These are phyloP conservation scores for Puccinia polysora DNA, from an alignment of 1,284 basidiomycete genomes.

Conservation along the genomic window DNA sequence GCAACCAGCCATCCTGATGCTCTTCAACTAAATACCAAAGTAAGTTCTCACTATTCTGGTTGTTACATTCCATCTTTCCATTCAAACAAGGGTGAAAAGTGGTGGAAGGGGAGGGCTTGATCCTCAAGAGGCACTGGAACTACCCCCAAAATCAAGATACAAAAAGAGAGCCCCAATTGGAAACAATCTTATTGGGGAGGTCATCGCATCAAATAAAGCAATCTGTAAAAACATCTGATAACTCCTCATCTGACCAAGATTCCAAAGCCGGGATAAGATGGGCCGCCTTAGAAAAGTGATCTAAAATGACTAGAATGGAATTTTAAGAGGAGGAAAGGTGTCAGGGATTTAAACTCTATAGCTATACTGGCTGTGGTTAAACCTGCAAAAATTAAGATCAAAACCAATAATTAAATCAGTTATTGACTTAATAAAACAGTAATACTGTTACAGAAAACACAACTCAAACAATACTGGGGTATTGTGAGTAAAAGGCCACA, in stretches of 20 bases:
- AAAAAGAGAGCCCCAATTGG: neutral
- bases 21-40: neutral
- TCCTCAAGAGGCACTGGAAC: neutral
- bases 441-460: too few species aligned
- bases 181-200: constrained; percentile 4
- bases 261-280: constrained; percentile 50
- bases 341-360: too few species aligned
- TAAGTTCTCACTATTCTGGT: neutral
- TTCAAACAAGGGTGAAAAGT: constrained; percentile 10
- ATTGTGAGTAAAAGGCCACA: too few species aligned
- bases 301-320: constrained; percentile 56
- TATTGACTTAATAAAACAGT: too few species aligned
- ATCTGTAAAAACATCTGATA: neutral
- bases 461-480: too few species aligned
- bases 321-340: constrained; percentile 52
- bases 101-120: neutral
- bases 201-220: neutral
- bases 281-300: constrained; percentile 55
- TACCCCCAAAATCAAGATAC: neutral
- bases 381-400: too few species aligned
- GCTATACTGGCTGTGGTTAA: too few species aligned
- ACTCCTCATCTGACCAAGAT: too few species aligned
- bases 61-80: constrained; percentile 7
- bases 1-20: neutral
- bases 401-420: too few species aligned